Evolutionary conservation across 441 rosid species (phyloP), one percentile per base, ranked within the genome.

Genomic region (Corymbia citriodora): DNA sequence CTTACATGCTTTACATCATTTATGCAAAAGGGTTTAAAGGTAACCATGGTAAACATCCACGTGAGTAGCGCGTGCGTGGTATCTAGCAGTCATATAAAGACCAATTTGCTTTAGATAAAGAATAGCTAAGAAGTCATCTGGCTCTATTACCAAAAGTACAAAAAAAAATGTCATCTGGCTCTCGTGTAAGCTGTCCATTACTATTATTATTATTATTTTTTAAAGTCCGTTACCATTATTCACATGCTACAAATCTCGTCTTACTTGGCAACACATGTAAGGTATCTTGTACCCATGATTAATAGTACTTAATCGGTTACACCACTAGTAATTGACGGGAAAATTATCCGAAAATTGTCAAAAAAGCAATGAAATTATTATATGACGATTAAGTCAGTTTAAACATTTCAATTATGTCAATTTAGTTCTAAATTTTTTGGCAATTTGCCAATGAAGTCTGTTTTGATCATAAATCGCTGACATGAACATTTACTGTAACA

Each of bases 321-420:
- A 57, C 13, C 0, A 6, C 13, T 57, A 57, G 63, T 57, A 57
- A 57, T 57, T 4, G 63, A 4, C 25, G 9, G 29, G 13, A 57
- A 57, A 57, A 57, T 23, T 57, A 8, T 57, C 25, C 6, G 13
- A 57, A 57, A 57, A 57, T 23, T 57, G 13, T 57, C 23, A 2
- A 57, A 57, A 57, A 57, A 9, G 0, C 10, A 5, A 2, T 57
- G 9, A 57, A 57, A 0, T 57, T 57, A 57, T 57, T 57, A 0
- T 57, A 23, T 57, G 13, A 0, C 0, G 1, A 6, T 3, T 12
- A 57, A 57, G 23, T 57, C 0, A 23, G 9, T 57, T 0, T 57
- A 23, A 57, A 23, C 0, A 57, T 57, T 57, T 57, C 6, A 16
- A 23, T 57, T 23, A 0, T 57, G 25, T 16, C 4, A 23, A 57